Conservation (phyloP, 192 early-diverging fungal genomes). For the Coemansia sp. region DNA sequence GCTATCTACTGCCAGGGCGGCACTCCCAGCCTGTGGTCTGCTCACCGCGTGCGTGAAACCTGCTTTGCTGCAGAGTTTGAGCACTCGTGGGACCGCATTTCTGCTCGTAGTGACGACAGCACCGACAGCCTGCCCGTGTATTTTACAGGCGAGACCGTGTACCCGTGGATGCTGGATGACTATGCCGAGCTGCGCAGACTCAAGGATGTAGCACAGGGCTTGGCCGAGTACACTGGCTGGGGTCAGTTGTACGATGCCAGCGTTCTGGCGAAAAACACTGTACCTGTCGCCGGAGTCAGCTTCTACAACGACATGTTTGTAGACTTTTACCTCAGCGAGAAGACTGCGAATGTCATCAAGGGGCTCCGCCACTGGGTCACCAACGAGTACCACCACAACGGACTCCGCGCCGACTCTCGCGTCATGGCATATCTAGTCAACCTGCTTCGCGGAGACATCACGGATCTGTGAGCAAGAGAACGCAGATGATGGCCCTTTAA, state of each 20-base stretch:
- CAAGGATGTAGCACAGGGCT: conserved; percentile 56
- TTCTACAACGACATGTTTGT: conserved; percentile 78
- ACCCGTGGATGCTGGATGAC: conserved; percentile 73
- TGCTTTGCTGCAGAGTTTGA: conserved; percentile 54
- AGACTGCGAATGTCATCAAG: conserved; percentile 53
- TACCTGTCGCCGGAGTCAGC: conserved; percentile 59
- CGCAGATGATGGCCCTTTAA: no score
- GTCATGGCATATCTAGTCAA: conserved; percentile 58
- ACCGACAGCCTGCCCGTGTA: conserved; percentile 43
- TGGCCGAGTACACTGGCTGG: conserved; percentile 59
- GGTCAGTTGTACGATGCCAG: conserved; percentile 57
- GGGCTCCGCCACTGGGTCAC: conserved; percentile 65
- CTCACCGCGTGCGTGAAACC: conserved; percentile 54
- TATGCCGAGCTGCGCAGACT: conserved; percentile 59
- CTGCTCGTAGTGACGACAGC: conserved; percentile 8
- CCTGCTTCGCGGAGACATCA: conserved; percentile 56
- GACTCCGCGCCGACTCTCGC: conserved; percentile 51
- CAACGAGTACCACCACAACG: conserved; percentile 68
- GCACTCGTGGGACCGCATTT: conserved; percentile 40
- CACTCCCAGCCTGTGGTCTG: conserved; percentile 59
- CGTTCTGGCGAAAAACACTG: conserved; percentile 47
- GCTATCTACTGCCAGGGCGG: conserved; percentile 64
- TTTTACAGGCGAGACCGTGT: conserved; percentile 68
- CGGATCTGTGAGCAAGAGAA: conserved; percentile 32
- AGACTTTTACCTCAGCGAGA: conserved; percentile 57